Base-by-base conservation (phyloP, 108 stramenopile species). In the Pseudonitzschia multistriata region DNA sequence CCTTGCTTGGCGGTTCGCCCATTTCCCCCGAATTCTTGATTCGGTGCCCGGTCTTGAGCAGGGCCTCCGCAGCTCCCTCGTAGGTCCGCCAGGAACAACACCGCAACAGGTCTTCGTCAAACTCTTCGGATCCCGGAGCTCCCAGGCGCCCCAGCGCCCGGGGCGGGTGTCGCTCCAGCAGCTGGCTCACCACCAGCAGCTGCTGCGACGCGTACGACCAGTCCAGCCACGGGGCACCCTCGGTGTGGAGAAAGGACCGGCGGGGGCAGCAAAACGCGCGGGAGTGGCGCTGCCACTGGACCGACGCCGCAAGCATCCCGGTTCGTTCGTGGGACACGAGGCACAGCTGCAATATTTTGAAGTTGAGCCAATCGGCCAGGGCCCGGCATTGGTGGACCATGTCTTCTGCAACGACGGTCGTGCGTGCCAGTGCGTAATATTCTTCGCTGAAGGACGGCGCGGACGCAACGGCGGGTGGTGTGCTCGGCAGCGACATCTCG, bases 311-410 rank as follows among this genome's bases (percentile, higher is more conserved):
- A 30, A 81, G 25, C 3, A 77, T 30, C 6, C 83, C 83, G 8
- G 62, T 63, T 25, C 82, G 71, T 19, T 81, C 67, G 28, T 79
- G 71, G 21, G 79, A 81, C 8, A 49, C 47, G 42, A 83, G 59
- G 10, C 78, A 74, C n/a, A 73, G 72, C 34, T 76, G 73, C 21
- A 88, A 50, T 7, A 88, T 64, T 73, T 94, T 94, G 59, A 80
- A 70, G 64, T 89, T 85, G 42, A 92, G 60, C 67, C 88, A 79
- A 35, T 84, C 81, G 17, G 93, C 93, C 0, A 94, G 70, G 6
- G 74, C 79, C 34, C 87, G 79, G 39, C 88, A 89, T 54, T 94
- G 93, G n/a, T 90, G 73, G 48, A 71, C 48, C 80, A 83, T 83
- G 60, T 88, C 87, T 15, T 68, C 65, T 11, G 81, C 74, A 15